Evolutionary conservation across 139 green algal species (phyloP), one percentile per base, ranked within the genome.

Genomic region (Chlamydomonas applanata): DNA sequence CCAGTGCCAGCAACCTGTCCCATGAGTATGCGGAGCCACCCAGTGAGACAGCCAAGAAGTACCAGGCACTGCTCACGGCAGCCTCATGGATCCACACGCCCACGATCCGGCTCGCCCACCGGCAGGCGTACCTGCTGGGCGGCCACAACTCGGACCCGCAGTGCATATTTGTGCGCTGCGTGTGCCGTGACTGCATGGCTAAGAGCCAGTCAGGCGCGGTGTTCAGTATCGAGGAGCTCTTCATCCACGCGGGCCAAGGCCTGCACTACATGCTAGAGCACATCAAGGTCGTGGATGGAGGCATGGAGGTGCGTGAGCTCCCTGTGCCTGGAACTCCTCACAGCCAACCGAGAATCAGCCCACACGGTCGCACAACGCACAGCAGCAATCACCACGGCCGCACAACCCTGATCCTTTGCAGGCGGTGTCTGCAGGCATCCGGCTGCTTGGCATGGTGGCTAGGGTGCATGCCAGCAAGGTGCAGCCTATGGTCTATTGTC

Each of bases 41-140:
- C 40, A 49, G 40, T 11, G 59, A 66, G 59, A 66, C 25, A 35
- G 59, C 59, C 24, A 29, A 34, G 3, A 66, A 35, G n/a, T 66
- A 66, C 59, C 30, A 29, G n/a, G 59, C 24, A 3, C 59, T 66
- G n/a, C 29, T 66, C n/a, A 34, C 11, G 3, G 59, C 59, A 35
- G 59, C 59, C 2, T 34, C 24, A 19, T 66, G 59, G 59, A 66
- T 66, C 59, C 25, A 66, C 25, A 66, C 59, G n/a, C 59, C 59
- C 3, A 40, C n/a, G 17, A 30, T 66, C n/a, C 59, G 24, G n/a
- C 24, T 66, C n/a, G 30, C 29, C 22, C 25, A 34, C n/a, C 24
- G n/a, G 59, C n/a, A 66, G 17, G 59, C 59, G 3, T 66, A n/a
- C 25, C 59, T 66, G 59, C n/a, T 66, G 59, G 59, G 59, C n/a